A percentile compares a stretch with the other conserved stretches of the same genome.
Conservation (phyloP, 208 protist species). For the Acanthamoeba castellanii region DNA sequence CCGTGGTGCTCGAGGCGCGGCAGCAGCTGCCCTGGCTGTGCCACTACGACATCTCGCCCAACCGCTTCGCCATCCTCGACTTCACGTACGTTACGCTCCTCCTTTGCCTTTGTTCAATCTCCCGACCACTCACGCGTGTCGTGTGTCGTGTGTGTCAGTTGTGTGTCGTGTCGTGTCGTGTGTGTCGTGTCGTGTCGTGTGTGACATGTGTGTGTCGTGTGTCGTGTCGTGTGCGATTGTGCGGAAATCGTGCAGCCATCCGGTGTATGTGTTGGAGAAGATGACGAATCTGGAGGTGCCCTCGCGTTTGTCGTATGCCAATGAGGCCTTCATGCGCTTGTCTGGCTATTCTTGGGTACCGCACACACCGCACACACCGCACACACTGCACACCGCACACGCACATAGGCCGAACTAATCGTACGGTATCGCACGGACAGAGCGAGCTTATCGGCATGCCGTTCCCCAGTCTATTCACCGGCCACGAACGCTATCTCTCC, state of each 20-base stretch:
- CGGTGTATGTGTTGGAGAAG: no score
- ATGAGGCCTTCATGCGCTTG: background rate
- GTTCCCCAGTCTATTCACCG: background rate
- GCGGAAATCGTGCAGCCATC: no score
- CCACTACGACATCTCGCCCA: background rate
- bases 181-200: background rate
- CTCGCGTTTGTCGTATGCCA: background rate
- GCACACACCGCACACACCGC: no score
- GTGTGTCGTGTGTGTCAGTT: no score
- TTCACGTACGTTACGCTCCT: background rate
- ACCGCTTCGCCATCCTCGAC: background rate
- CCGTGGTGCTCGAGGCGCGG: slow-evolving; percentile 10
- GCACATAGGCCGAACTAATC: no score
- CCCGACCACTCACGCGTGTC: no score
- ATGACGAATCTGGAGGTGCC: no score
- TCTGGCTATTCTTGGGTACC: background rate
- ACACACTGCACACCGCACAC: no score
- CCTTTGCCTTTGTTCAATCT: no score
- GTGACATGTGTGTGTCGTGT: background rate
- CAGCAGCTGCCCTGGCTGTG: slow-evolving; percentile 6
- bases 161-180: no score
- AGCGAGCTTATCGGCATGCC: background rate
- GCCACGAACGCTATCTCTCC: background rate
- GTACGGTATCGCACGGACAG: no score
- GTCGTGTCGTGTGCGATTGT: background rate